Base-by-base conservation (phyloP, 257 asterid genomes). In the Ligustrum vulgare region DNA sequence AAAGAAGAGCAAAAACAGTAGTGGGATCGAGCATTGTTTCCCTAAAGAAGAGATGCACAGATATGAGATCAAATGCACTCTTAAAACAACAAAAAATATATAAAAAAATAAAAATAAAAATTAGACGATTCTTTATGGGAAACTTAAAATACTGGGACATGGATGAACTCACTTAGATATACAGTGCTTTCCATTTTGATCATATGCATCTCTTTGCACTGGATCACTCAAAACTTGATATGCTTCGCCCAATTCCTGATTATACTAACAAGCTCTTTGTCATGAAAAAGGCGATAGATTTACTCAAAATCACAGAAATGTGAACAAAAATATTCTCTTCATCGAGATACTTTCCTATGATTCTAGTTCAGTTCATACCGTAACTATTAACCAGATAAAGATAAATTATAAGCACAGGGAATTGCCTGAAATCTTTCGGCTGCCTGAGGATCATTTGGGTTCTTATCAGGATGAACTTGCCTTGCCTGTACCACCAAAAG, bases 391-490 rank as follows among this genome's bases (percentile, higher is more conserved):
- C 31, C 31, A 28, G 45, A 13, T 32, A 72, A 68, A 41, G 23
- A 25, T 20, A 64, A 54, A 18, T 31, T 36, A 20, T 51, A 63
- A 65, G 34, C 12, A 51, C 32, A 18, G 18, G 58, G 5, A 51
- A 36, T 80, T 79, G 84, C 98, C 98, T 93, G 98, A 83, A 93
- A 93, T 82, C 87, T 89, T 76, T 86, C 89, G 25, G 98, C 96
- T 75, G 97, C 96, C 70, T 77, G 93, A 66, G 98, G 94, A 84
- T 93, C 96, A 70, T 91, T 80, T 8, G 89, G 96, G 82, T 91
- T 93, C 78, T 93, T 93, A 54, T 93, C 98, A 15, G 97, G 98
- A 74, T 93, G 98, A 77, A 91, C 97, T 85, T 93, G 89, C 89
- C 88, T 90, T 2, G 98, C 98, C 98, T 93, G 85, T 76, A 86